These are phyloP conservation scores for Fusarium sp. DNA, from an alignment of 2,329 filamentous ascomycete species.

Conservation along the genomic window DNA sequence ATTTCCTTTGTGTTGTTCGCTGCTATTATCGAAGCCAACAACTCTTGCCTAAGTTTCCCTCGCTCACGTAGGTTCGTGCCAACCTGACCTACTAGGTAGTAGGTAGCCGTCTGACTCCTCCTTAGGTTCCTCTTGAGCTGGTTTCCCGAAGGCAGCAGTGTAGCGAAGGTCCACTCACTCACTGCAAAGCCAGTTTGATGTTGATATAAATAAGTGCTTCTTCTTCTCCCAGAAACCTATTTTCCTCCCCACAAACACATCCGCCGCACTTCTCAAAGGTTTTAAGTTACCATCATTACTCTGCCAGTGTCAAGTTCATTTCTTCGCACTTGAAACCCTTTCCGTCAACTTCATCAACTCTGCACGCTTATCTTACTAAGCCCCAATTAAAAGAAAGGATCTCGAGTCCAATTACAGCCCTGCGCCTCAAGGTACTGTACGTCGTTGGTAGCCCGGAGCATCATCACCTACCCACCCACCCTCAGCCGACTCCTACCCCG, in stretches of 20 bases:
- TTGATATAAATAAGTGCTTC: conserved; percentile 9
- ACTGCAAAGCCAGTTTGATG: neutral
- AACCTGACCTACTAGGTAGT: neutral
- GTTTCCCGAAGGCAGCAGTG: conserved; percentile 41
- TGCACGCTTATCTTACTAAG: conserved; percentile 14
- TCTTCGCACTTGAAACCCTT: neutral
- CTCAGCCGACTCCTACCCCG: conserved; percentile 44
- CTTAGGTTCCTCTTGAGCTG: conserved; percentile 7
- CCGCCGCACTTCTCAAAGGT: too few relatives aligned
- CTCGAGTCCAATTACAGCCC: conserved; percentile 25
- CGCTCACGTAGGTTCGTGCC: neutral
- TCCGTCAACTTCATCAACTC: neutral
- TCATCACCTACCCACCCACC: too few relatives aligned
- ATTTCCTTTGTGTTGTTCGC: conserved; percentile 17
- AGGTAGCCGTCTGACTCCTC: conserved; percentile 26
- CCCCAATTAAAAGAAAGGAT: conserved; percentile 24
- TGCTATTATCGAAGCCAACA: neutral
- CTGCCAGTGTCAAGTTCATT: neutral
- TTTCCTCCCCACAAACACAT: neutral
- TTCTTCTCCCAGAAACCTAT: neutral
- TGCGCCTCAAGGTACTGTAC: conserved; percentile 38
- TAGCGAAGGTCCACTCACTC: conserved; percentile 10
- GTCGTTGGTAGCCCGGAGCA: conserved; percentile 30
- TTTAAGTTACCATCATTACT: too few relatives aligned
- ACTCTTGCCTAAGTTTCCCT: neutral